phyloP scores from a whole-genome alignment of 1,284 basidiomycete genomes.

The Cutaneotrichosporon sp. region DNA sequence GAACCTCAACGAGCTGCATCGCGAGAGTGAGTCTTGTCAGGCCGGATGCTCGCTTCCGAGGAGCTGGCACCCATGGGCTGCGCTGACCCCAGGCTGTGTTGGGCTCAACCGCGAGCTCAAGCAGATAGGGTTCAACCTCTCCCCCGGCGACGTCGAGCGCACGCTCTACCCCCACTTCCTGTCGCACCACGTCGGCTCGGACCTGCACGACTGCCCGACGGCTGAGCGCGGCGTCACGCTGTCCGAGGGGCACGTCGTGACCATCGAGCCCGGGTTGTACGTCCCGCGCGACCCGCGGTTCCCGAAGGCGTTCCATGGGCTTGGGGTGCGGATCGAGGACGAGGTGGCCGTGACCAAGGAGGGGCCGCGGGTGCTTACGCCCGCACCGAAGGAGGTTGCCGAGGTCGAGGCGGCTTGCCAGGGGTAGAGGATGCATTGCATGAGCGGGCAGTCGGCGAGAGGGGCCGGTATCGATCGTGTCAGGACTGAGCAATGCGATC shows the following conservation, averaged over 20 bases:
- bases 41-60: no score
- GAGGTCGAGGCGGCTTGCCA: conserved; percentile 88
- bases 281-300: conserved; percentile 75
- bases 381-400: conserved; percentile 84
- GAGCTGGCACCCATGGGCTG: no score
- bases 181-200: conserved; percentile 56
- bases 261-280: conserved; percentile 63
- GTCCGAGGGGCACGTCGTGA: conserved; percentile 81
- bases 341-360: conserved; percentile 75
- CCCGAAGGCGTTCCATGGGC: conserved; percentile 81
- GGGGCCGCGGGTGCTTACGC: conserved; percentile 68
- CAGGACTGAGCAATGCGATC: no score
- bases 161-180: conserved; percentile 86
- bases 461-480: no score
- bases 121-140: conserved; percentile 76
- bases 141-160: conserved; percentile 68
- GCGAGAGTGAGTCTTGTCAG: conserved; percentile 57
- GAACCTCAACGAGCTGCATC: conserved; percentile 76
- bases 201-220: conserved; percentile 57
- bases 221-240: conserved; percentile 55
- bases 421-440: conserved; percentile 10
- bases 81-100: conserved; percentile 59
- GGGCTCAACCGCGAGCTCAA: conserved; percentile 72
- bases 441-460: background rate
- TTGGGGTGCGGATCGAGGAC: conserved; percentile 91